Conservation (phyloP, 2,329 filamentous ascomycete genomes). For the Neoarthrinium moseri region DNA sequence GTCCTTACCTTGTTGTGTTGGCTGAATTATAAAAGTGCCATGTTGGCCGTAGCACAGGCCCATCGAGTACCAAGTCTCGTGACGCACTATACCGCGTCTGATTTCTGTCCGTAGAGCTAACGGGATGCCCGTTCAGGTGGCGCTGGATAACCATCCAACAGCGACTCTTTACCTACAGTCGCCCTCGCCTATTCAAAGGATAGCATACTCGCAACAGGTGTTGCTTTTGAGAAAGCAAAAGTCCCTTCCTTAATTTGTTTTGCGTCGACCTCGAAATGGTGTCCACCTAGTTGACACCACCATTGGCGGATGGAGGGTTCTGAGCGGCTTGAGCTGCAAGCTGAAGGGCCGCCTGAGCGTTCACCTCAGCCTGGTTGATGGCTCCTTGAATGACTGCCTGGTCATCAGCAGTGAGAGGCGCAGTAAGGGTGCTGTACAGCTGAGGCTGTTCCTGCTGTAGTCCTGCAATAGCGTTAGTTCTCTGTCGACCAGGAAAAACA, state of each 20-base stretch:
- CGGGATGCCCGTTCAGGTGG: too few relatives aligned
- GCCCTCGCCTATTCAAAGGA: neutral
- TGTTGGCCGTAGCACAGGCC: neutral
- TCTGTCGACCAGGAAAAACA: conserved; percentile 4
- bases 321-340: conserved; percentile 13
- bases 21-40: neutral
- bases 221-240: too few relatives aligned
- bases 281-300: conserved; percentile 18
- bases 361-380: conserved; percentile 22
- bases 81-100: neutral
- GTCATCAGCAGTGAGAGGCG: conserved; percentile 31
- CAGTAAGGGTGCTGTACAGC: conserved; percentile 78
- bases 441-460: conserved; percentile 90
- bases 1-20: neutral
- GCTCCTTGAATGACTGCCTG: conserved; percentile 20
- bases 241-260: too few relatives aligned
- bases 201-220: too few relatives aligned
- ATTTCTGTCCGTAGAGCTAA: too few relatives aligned
- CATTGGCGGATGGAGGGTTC: conserved; percentile 14
- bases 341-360: conserved; percentile 17
- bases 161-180: neutral
- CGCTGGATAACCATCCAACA: too few relatives aligned
- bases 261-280: neutral
- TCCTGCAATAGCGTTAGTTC: conserved; percentile 49
- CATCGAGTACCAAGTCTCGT: neutral